Conservation (phyloP, 1,139 yeast species). For the Keqinozyma sinolaborantium region DNA sequence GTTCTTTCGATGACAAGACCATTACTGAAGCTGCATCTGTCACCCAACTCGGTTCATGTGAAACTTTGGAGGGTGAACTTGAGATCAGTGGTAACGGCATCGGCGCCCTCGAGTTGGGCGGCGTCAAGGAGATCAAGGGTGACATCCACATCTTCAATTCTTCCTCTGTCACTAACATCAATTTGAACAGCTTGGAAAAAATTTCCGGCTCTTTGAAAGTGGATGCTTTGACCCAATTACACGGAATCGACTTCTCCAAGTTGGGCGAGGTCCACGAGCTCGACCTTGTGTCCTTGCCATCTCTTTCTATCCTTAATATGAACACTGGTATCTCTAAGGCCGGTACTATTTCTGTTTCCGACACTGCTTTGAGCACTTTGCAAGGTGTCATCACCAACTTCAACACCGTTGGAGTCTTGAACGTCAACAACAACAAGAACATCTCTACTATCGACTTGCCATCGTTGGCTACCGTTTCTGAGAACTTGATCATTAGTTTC, state of each 20-base stretch:
- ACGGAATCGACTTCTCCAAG: constrained; percentile 32
- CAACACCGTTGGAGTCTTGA: constrained; percentile 30
- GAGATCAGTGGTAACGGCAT: constrained; percentile 37
- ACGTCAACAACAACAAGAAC: constrained; percentile 46
- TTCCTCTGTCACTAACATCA: constrained; percentile 35
- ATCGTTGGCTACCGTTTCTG: constrained; percentile 31
- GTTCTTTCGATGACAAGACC: constrained; percentile 38
- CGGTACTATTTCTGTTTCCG: constrained; percentile 33
- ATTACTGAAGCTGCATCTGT: constrained; percentile 38
- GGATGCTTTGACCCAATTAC: constrained; percentile 40
- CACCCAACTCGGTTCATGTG: constrained; percentile 33
- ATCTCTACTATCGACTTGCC: constrained; percentile 33
- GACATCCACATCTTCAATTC: constrained; percentile 37
- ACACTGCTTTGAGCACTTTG: constrained; percentile 41
- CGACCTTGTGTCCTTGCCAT: constrained; percentile 41
- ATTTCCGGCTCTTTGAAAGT: constrained; percentile 36
- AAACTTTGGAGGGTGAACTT: constrained; percentile 40
- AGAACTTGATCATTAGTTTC: constrained; percentile 38
- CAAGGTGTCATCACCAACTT: constrained; percentile 33
- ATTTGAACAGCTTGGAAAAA: constrained; percentile 25
- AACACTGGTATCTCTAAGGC: constrained; percentile 36
- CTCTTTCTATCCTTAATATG: constrained; percentile 36
- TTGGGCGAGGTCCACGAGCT: constrained; percentile 30
- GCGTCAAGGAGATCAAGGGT: constrained; percentile 32
- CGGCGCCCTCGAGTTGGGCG: constrained; percentile 30